phyloP scores from a whole-genome alignment of 1,284 basidiomycete genomes.

The Boletus smithii region DNA sequence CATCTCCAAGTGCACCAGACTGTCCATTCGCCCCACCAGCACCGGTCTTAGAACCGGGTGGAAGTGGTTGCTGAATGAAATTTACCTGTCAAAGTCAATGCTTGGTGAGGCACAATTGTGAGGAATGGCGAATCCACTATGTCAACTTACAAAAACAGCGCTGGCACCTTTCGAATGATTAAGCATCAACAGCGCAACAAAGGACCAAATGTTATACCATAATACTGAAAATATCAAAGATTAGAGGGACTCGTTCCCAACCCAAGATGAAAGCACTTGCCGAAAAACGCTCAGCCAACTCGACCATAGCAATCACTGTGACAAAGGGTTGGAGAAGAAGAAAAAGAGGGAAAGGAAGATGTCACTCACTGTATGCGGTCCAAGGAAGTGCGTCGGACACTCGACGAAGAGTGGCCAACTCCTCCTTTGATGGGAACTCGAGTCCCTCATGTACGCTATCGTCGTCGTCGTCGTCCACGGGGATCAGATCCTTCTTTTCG shows the following conservation, averaged over 20 bases:
- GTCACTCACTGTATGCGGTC: slow-evolving; percentile 58
- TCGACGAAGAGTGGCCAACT: slow-evolving; percentile 55
- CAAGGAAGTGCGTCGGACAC: slow-evolving; percentile 63
- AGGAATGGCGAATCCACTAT: slow-evolving; percentile 9
- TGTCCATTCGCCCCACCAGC: slow-evolving; percentile 52
- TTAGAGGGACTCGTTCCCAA: neutral
- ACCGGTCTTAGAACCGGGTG: slow-evolving; percentile 64
- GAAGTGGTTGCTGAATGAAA: slow-evolving; percentile 70
- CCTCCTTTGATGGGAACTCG: slow-evolving; percentile 69
- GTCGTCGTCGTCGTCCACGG: slow-evolving; percentile 18
- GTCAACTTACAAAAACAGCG: slow-evolving; percentile 58
- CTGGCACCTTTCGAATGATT: slow-evolving; percentile 53
- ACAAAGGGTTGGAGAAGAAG: neutral
- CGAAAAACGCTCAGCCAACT: slow-evolving; percentile 76
- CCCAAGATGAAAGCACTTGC: slow-evolving; percentile 31
- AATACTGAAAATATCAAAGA: slow-evolving; percentile 29
- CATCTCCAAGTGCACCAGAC: slow-evolving; percentile 69
- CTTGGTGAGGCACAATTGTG: slow-evolving; percentile 17
- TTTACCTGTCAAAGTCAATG: slow-evolving; percentile 51
- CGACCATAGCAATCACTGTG: slow-evolving; percentile 66
- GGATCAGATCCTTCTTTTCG: slow-evolving; percentile 15
- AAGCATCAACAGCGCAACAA: neutral
- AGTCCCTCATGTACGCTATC: slow-evolving; percentile 56
- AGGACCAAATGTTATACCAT: slow-evolving; percentile 28
- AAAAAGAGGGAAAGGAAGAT: slow-evolving; percentile 9